phyloP scores from a whole-genome alignment of 371 early-diverging fungal species.

The Basidiobolus meristosporus region DNA sequence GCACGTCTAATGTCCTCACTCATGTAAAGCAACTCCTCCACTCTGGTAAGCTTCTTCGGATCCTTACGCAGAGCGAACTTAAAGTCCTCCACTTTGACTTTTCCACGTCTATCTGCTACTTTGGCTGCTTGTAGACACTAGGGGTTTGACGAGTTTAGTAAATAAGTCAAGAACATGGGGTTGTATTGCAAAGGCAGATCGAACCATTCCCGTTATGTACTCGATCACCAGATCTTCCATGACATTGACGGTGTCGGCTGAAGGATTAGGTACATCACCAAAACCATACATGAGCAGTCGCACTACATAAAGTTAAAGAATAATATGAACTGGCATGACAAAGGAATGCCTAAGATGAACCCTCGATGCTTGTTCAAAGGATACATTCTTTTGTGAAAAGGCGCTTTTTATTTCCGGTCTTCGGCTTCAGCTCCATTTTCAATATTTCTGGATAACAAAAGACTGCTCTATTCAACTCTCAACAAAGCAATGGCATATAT shows the following conservation, averaged over 20 bases:
- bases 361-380: not conserved
- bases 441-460: no score
- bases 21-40: conserved; percentile 85
- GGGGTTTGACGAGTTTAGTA: conserved; percentile 1
- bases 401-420: no score
- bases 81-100: conserved; percentile 85
- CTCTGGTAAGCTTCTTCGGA: conserved; percentile 87
- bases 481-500: no score
- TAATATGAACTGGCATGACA: not conserved
- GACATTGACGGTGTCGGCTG: conserved; percentile 76
- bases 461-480: no score
- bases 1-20: conserved; percentile 90
- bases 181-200: not conserved
- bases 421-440: no score
- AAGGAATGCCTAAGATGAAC: not conserved
- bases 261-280: conserved; percentile 90
- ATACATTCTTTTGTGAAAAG: conserved; percentile 29
- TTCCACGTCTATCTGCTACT: conserved; percentile 37
- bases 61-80: conserved; percentile 85
- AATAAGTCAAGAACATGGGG: no score
- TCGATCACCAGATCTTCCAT: conserved; percentile 88
- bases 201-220: conserved; percentile 76
- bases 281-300: conserved; percentile 90
- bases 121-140: conserved; percentile 57
- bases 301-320: conserved; percentile 16